These are phyloP conservation scores for Sphagnum contortum DNA, from an alignment of 225 moss, liverwort and hornwort genomes.

Conservation along the genomic window DNA sequence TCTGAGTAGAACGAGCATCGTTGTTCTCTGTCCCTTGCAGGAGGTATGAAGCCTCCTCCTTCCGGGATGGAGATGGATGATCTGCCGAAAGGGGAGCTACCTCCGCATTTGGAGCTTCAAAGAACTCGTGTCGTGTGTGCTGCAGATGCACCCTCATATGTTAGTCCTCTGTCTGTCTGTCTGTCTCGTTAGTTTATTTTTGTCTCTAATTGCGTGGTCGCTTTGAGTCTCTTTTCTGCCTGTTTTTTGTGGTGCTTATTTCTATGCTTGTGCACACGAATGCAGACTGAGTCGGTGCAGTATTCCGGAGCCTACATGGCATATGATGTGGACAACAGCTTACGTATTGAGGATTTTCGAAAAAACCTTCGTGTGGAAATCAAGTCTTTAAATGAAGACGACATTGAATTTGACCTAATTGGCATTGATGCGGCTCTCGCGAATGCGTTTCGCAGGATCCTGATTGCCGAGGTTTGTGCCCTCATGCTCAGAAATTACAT, in stretches of 20 bases:
- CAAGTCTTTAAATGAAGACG: conserved; percentile 64
- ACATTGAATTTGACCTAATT: conserved; percentile 89
- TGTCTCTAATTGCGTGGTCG: not conserved
- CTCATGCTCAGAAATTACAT: not conserved
- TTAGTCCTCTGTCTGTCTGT: conserved; percentile 12
- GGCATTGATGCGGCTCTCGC: conserved; percentile 95
- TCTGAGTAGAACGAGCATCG: too few species aligned
- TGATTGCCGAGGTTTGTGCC: conserved; percentile 71
- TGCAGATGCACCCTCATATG: conserved; percentile 88
- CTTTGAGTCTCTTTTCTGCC: not conserved
- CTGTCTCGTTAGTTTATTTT: not conserved
- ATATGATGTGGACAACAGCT: conserved; percentile 83
- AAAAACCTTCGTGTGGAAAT: conserved; percentile 73
- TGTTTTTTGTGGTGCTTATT: not conserved
- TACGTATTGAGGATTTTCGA: conserved; percentile 59
- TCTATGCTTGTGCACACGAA: conserved; percentile 2
- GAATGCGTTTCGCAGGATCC: conserved; percentile 90
- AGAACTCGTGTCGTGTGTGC: conserved; percentile 87
- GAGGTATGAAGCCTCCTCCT: conserved; percentile 3
- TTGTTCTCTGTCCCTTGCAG: too few species aligned
- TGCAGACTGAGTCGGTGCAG: conserved; percentile 97
- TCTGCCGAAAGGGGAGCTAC: conserved; percentile 54
- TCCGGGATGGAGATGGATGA: conserved; percentile 46
- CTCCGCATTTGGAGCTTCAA: conserved; percentile 77
- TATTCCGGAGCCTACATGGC: conserved; percentile 97